Percentiles rank a stretch among this genome's conserved stretches.
These are phyloP conservation scores for Exserohilum turcica DNA, from an alignment of 2,329 filamentous ascomycete genomes.

Conservation along the genomic window DNA sequence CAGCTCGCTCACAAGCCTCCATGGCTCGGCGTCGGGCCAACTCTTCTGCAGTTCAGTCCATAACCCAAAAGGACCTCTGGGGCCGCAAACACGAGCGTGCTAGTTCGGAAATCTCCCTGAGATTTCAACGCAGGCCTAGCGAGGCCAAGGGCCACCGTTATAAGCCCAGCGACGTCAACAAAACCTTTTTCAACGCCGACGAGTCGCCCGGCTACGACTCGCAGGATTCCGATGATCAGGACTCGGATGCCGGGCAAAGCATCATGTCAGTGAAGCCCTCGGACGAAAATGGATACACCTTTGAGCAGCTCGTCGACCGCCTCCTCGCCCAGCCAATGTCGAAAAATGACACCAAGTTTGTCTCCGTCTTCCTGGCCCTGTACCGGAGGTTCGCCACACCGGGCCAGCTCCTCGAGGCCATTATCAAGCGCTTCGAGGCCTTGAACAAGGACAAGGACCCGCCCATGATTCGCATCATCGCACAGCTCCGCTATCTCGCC, in stretches of 20 bases:
- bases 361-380: constrained; percentile 84
- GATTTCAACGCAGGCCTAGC: constrained; percentile 36
- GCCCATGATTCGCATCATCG: constrained; percentile 76
- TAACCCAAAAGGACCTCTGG: constrained; percentile 48
- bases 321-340: constrained; percentile 81
- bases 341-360: constrained; percentile 86
- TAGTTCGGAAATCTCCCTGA: constrained; percentile 53
- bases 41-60: constrained; percentile 51
- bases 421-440: constrained; percentile 75
- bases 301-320: constrained; percentile 72
- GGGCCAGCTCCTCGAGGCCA: constrained; percentile 73
- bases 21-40: constrained; percentile 51
- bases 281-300: constrained; percentile 65
- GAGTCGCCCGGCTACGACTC: constrained; percentile 72
- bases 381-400: constrained; percentile 94
- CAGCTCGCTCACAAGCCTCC: constrained; percentile 44
- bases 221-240: constrained; percentile 69
- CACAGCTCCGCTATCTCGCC: constrained; percentile 81
- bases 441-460: constrained; percentile 69
- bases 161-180: constrained; percentile 52
- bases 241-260: constrained; percentile 63
- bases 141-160: constrained; percentile 44
- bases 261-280: constrained; percentile 45
- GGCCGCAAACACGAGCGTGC: constrained; percentile 52
- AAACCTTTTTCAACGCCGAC: constrained; percentile 69